Conservation (phyloP, 73 alveolate genomes). For the Paramecium tetraurelia region DNA sequence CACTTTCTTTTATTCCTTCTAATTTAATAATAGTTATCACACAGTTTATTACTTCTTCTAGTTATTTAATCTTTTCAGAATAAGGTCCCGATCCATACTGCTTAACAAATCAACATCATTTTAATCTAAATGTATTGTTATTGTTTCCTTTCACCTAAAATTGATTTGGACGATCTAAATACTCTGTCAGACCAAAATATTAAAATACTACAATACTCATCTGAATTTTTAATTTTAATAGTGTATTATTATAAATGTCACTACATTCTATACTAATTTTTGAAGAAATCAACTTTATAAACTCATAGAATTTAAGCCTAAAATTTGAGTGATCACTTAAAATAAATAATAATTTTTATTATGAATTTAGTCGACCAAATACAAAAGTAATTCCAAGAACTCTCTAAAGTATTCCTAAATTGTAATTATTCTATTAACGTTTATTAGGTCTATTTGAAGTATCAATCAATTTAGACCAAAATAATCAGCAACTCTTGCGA, state of each 20-base stretch:
- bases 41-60: slow-evolving; percentile 85
- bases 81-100: slow-evolving; percentile 97
- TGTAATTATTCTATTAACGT: background rate
- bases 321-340: background rate
- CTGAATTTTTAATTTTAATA: background rate
- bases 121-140: slow-evolving; percentile 72
- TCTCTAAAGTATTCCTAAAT: background rate
- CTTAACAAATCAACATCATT: slow-evolving; percentile 85
- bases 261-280: background rate
- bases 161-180: background rate
- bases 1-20: slow-evolving; percentile 93
- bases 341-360: background rate
- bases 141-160: background rate
- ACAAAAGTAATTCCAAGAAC: background rate
- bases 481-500: background rate
- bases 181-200: background rate
- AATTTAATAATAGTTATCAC: slow-evolving; percentile 81
- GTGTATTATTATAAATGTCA: background rate
- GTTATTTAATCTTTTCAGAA: slow-evolving; percentile 74
- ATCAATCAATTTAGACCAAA: background rate
- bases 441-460: background rate
- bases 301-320: background rate
- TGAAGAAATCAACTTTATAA: background rate
- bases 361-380: background rate
- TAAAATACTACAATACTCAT: background rate